These are phyloP conservation scores for Astrephomene gubernaculifera DNA, from an alignment of 139 green algal species.

Conservation along the genomic window DNA sequence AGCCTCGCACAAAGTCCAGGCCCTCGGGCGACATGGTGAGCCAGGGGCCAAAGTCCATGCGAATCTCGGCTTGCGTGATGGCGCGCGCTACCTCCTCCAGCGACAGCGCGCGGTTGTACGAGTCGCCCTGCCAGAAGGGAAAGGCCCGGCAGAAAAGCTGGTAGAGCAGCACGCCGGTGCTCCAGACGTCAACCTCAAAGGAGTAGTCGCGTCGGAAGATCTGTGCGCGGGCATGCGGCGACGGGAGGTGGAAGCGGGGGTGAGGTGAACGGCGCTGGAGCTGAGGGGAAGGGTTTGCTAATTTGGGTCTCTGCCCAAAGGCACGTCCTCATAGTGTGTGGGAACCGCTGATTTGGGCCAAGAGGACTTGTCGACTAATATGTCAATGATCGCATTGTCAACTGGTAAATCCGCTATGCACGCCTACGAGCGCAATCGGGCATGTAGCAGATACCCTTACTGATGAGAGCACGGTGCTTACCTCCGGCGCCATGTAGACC, in stretches of 20 bases:
- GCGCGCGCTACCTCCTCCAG: conserved; percentile 58
- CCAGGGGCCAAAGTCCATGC: conserved; percentile 62
- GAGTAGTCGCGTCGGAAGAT: conserved; percentile 83
- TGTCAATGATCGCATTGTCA: no score
- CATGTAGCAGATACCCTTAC: neutral
- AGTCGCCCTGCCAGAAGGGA: conserved; percentile 65
- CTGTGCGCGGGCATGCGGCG: no score
- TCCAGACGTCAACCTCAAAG: conserved; percentile 82
- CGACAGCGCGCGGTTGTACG: conserved; percentile 38
- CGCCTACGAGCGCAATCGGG: no score
- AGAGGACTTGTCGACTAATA: no score
- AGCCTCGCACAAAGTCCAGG: conserved; percentile 52
- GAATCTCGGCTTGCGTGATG: conserved; percentile 40
- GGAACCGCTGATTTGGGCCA: no score
- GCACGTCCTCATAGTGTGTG: no score
- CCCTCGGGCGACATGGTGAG: conserved; percentile 56
- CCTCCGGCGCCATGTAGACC: conserved; percentile 88
- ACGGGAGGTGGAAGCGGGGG: no score
- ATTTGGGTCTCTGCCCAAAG: no score
- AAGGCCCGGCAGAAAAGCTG: conserved; percentile 70
- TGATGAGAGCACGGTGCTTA: neutral
- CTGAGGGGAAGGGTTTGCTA: no score
- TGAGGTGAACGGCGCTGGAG: no score
- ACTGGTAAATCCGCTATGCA: no score
- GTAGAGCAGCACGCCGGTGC: conserved; percentile 85